A percentile compares a stretch with the other conserved stretches of the same genome.
Conservation (phyloP, 805 yeast species). For the Ogataea nonfermentans region DNA sequence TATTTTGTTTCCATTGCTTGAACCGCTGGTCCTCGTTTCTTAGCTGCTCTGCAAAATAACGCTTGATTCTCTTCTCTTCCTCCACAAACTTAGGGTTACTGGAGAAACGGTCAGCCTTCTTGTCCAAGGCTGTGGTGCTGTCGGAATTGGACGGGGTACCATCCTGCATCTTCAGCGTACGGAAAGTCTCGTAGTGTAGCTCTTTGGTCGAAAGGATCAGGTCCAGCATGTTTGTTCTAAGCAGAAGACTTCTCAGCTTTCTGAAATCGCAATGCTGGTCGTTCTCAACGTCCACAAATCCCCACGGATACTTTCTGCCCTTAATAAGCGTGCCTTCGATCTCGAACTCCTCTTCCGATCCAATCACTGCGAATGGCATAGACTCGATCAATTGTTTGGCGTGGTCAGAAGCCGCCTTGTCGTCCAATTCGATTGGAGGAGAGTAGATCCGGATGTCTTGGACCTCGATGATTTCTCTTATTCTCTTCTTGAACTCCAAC, state of each 20-base stretch:
- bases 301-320: conserved; percentile 92
- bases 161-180: conserved; percentile 65
- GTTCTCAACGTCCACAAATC: conserved; percentile 82
- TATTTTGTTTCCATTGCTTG: conserved; percentile 97
- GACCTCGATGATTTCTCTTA: conserved; percentile 78
- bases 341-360: conserved; percentile 70
- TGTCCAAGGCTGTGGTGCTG: conserved; percentile 25
- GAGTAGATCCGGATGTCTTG: conserved; percentile 83
- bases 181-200: conserved; percentile 74
- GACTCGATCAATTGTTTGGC: conserved; percentile 75
- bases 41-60: conserved; percentile 93
- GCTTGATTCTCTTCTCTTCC: conserved; percentile 91
- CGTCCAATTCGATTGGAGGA: conserved; percentile 76
- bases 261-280: conserved; percentile 84
- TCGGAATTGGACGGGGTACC: conserved; percentile 12
- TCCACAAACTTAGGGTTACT: conserved; percentile 91
- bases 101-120: conserved; percentile 40
- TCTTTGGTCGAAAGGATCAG: conserved; percentile 78
- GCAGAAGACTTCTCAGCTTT: conserved; percentile 70
- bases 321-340: conserved; percentile 62
- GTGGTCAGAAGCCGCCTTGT: conserved; percentile 74
- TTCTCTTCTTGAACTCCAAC: conserved; percentile 65
- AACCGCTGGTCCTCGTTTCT: conserved; percentile 96
- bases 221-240: conserved; percentile 83
- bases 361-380: conserved; percentile 85